Base-by-base conservation (phyloP, 2,329 filamentous ascomycete genomes). In the Aureobasidium namibiae region DNA sequence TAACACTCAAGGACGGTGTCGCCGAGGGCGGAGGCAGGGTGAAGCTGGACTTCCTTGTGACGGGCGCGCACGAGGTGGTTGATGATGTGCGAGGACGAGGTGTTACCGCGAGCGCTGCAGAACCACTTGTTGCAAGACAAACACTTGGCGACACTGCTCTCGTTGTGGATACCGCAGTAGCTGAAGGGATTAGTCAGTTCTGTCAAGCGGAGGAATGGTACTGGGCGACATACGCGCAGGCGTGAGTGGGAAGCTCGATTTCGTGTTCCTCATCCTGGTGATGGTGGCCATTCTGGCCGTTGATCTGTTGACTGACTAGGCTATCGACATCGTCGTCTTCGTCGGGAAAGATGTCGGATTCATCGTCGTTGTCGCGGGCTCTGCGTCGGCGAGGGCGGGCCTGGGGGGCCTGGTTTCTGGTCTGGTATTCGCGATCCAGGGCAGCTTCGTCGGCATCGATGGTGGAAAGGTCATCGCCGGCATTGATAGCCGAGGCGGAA, bases 1-100 rank as follows among this genome's bases (percentile, higher is more conserved):
- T 99, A 99, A 77, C 94, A 99, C 78, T 99, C 94, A 63, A 99
- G 82, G 38, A 95, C 90, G 0, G 94, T 99, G 71, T 99, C 95
- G 64, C 94, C 94, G 11, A 99, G 85, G 8, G 91, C 87, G 18
- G 94, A 97, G 66, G 87, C 86, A 8, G 94, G 92, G 72, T 99
- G 94, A 59, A 99, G 84, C 74, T 96, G 92, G 56, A 99, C 94
- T 77, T 99, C 95, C 80, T 97, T 99, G 79, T 99, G 94, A 64
- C 94, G 88, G 64, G 95, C 92, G 69, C 95, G 89, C 62, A 99
- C 94, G 34, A 99, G 84, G 71, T 99, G 94, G 73, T 97, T 97
- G 76, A 99, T 90, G 67, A 99, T 97, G 72, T 99, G 94, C 34
- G 92, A 96, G 26, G 92, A 96, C 54, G 90, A 95, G 18, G 92